phyloP scores from a whole-genome alignment of 2,329 filamentous ascomycete species.

The Claviceps sorghi region DNA sequence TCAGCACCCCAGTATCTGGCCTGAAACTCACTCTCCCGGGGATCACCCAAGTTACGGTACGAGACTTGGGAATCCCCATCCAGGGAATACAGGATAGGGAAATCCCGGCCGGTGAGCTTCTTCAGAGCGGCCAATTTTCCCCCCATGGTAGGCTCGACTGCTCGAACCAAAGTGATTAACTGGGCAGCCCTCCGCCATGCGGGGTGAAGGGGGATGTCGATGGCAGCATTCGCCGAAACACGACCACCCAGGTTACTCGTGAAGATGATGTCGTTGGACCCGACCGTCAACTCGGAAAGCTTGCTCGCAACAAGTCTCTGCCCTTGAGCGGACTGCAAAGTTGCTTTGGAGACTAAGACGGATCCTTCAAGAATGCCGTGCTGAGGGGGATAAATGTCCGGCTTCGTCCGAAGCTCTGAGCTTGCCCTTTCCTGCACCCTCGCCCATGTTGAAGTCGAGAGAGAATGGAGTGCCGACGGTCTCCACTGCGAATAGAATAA shows the following conservation, averaged over 20 bases:
- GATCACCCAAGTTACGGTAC: constrained; percentile 1
- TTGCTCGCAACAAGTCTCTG: background rate
- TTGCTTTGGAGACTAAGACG: background rate
- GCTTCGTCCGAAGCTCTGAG: background rate
- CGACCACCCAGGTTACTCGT: background rate
- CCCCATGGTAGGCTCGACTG: background rate
- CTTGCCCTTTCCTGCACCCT: background rate
- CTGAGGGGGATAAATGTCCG: background rate
- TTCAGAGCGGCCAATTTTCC: background rate
- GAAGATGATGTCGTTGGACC: background rate
- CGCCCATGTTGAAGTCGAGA: background rate
- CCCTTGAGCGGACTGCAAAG: background rate
- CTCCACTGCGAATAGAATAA: background rate
- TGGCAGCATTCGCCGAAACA: background rate
- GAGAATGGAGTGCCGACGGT: background rate
- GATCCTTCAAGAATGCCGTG: background rate
- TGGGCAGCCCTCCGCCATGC: constrained; percentile 1
- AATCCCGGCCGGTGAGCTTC: background rate
- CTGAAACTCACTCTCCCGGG: background rate
- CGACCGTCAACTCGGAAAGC: background rate
- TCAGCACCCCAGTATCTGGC: background rate
- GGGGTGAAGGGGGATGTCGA: background rate
- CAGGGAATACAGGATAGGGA: background rate
- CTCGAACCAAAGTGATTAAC: background rate
- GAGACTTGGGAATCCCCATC: background rate